Evolutionary conservation across 2,329 filamentous ascomycete genomes (phyloP), one percentile per base, ranked within the genome.

Genomic region (Pleomassaria siparia): DNA sequence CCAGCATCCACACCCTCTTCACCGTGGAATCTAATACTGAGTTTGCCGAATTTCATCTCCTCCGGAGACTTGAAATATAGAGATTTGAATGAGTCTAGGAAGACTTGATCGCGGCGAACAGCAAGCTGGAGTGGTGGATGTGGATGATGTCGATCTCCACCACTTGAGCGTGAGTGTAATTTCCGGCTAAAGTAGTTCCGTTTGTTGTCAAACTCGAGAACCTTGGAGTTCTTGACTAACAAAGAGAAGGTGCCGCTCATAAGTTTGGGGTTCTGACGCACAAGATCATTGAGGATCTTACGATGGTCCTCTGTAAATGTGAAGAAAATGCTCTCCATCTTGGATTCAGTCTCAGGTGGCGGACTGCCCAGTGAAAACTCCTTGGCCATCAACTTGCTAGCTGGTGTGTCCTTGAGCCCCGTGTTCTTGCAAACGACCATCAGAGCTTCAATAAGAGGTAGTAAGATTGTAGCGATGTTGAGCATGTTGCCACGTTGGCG

Each of bases 371-470:
- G 73, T 12, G 86, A 77, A 68, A 89, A 80, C 40, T 94, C 88
- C 64, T 87, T 88, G 1, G 67, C 57, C 15, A 65, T 48, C 22
- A 67, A 59, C 46, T 70, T 71, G 20, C 66, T 58, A 4, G 79
- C 58, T 1, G 80, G 72, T 21, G 83, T 75, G 51, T 94, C 88
- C 63, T 85, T 86, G 44, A 91, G 77, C 1, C 90, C 88, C 8
- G 91, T 96, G 71, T 97, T 97, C 78, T 97, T 99, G 81, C 95
- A 99, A 22, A 99, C 91, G 44, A 99, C 94, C 94, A 99, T 99
- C 52, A 99, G 78, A 5, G 91, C 90, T 72, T 99, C 94, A 51
- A 99, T 96, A 24, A 99, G 77, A 24, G 94, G 94, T 28, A 97
- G 78, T 21, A 99, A 80, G 54, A 97, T 97, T 0, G 92, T 97